phyloP scores from a whole-genome alignment of 768 basidiomycete genomes.

The Termitomyces sp. region DNA sequence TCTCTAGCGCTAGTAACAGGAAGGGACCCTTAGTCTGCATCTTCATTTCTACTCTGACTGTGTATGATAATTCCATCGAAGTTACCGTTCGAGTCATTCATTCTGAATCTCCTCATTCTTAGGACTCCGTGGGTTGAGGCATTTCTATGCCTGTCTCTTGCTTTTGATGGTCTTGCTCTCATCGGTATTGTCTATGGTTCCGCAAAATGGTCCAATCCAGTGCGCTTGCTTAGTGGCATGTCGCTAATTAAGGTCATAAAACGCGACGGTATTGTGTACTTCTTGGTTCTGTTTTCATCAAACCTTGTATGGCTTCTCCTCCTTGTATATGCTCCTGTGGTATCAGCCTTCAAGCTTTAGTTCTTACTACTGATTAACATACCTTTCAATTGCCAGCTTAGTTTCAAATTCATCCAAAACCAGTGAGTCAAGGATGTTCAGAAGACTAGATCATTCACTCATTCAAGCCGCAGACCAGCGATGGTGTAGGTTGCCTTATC shows the following conservation, averaged over 20 bases:
- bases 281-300: constrained; percentile 18
- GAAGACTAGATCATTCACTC: too few relatives aligned
- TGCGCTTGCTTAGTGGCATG: not conserved
- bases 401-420: constrained; percentile 8
- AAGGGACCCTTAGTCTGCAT: not conserved
- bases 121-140: constrained; percentile 7
- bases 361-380: not conserved
- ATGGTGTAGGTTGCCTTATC: constrained; percentile 11
- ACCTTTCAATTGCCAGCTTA: not conserved
- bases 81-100: too few relatives aligned
- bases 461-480: not conserved
- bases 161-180: constrained; percentile 17
- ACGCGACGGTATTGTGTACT: constrained; percentile 17
- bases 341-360: too few relatives aligned
- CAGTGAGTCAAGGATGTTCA: too few relatives aligned
- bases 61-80: too few relatives aligned
- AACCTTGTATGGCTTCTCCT: constrained; percentile 19
- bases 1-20: too few relatives aligned
- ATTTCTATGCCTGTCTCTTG: constrained; percentile 15
- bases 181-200: constrained; percentile 8
- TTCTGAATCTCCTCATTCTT: not conserved
- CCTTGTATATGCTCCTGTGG: constrained; percentile 12
- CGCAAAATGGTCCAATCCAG: not conserved
- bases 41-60: not conserved
- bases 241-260: constrained; percentile 7